Evolutionary conservation across 2,329 filamentous ascomycete genomes (phyloP).

Genomic region (Neophaeococcomyces aloes): DNA sequence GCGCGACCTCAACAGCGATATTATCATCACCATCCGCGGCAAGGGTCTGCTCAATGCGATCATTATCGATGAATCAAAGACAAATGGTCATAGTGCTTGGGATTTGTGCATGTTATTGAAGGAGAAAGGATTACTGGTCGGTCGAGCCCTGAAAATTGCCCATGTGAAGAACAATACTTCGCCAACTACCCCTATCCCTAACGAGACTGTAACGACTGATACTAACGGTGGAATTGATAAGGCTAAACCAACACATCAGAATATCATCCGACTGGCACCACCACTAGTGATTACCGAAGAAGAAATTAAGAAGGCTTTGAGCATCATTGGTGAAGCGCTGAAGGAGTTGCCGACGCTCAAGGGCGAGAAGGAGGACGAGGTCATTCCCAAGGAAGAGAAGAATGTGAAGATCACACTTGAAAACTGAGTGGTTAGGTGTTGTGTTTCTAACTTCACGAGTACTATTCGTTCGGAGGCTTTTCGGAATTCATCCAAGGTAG

Average conservation of each 20-base stretch:
- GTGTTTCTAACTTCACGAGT: background rate
- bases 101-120: conserved; percentile 93
- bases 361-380: conserved; percentile 43
- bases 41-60: conserved; percentile 94
- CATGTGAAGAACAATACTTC: conserved; percentile 22
- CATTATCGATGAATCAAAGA: conserved; percentile 82
- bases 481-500: no score
- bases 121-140: conserved; percentile 82
- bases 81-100: conserved; percentile 82
- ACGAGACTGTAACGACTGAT: conserved; percentile 1
- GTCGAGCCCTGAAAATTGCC: conserved; percentile 37
- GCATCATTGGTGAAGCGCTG: conserved; percentile 72
- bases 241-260: conserved; percentile 97
- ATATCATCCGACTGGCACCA: conserved; percentile 96
- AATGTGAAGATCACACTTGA: conserved; percentile 51
- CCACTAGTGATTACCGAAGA: conserved; percentile 87
- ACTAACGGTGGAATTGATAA: conserved; percentile 33
- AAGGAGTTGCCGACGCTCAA: conserved; percentile 64
- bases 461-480: no score
- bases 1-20: conserved; percentile 61
- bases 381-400: conserved; percentile 52
- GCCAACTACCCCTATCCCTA: background rate
- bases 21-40: conserved; percentile 74
- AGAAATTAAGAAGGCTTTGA: conserved; percentile 66
- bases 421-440: conserved; percentile 32